A percentile compares a stretch with the other conserved stretches of the same genome.
These are phyloP conservation scores for Metschnikowia dekortorum DNA, from an alignment of 805 yeast species.

Conservation along the genomic window DNA sequence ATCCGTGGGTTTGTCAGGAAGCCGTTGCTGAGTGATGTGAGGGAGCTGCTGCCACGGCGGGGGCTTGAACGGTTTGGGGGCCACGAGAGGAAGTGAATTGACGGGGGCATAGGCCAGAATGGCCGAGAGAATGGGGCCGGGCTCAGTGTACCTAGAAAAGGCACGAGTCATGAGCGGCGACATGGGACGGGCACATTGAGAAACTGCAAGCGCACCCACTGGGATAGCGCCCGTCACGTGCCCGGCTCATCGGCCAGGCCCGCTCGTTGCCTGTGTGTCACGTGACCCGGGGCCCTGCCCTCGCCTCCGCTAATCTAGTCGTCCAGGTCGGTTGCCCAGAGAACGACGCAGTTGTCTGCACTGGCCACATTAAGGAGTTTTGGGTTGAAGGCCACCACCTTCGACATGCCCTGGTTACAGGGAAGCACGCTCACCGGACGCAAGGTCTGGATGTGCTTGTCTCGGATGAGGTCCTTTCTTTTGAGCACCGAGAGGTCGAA, in stretches of 20 bases:
- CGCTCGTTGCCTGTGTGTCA: neutral
- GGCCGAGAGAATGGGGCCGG: neutral
- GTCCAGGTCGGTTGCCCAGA: conserved; percentile 31
- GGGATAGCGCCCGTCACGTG: neutral
- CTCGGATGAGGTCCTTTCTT: conserved; percentile 3
- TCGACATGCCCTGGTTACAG: conserved; percentile 35
- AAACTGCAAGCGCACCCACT: neutral
- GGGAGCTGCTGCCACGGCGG: conserved; percentile 10
- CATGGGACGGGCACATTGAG: neutral
- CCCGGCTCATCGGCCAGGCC: neutral
- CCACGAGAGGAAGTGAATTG: neutral
- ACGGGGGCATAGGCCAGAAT: neutral
- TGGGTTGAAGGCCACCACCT: conserved; percentile 58
- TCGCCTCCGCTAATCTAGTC: neutral
- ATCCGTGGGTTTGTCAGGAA: conserved; percentile 29
- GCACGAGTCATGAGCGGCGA: neutral
- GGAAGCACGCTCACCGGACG: conserved; percentile 22
- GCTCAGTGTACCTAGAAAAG: neutral
- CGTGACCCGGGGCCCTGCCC: no score
- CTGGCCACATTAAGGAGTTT: conserved; percentile 56
- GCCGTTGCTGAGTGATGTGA: conserved; percentile 11
- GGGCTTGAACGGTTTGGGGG: neutral
- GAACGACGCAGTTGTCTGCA: conserved; percentile 24
- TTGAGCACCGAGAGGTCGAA: conserved; percentile 28
- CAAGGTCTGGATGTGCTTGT: conserved; percentile 18